These are phyloP conservation scores for Phaeomoniella chlamydospora DNA, from an alignment of 2,329 filamentous ascomycete species.

Conservation along the genomic window DNA sequence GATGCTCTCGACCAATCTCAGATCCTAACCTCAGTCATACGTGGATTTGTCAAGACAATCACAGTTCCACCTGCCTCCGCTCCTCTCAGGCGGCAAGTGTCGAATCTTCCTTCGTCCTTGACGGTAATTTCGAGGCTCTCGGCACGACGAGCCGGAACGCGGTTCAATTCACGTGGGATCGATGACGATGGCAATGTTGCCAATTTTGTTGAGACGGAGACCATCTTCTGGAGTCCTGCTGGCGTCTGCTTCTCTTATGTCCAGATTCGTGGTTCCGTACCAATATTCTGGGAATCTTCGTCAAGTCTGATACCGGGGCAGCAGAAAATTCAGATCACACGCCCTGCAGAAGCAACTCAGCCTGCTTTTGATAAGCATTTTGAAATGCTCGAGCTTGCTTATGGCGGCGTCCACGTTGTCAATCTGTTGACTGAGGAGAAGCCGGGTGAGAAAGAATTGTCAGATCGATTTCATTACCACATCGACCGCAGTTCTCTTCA, in stretches of 20 bases:
- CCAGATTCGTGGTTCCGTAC: constrained; percentile 83
- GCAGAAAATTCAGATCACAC: constrained; percentile 84
- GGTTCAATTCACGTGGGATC: constrained; percentile 94
- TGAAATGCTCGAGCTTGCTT: constrained; percentile 67
- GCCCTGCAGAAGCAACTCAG: constrained; percentile 79
- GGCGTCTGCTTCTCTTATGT: constrained; percentile 79
- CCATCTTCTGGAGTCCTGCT: constrained; percentile 71
- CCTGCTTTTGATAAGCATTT: constrained; percentile 95
- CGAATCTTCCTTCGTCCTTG: constrained; percentile 66
- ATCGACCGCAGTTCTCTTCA: constrained; percentile 57
- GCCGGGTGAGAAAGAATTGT: constrained; percentile 71
- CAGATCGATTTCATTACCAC: constrained; percentile 63
- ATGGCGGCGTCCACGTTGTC: constrained; percentile 82
- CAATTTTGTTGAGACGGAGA: constrained; percentile 98
- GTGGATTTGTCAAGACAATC: constrained; percentile 80
- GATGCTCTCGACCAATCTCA: constrained; percentile 70
- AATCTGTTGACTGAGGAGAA: constrained; percentile 90
- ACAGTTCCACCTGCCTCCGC: constrained; percentile 59
- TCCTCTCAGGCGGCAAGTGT: constrained; percentile 53
- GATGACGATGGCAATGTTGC: constrained; percentile 96
- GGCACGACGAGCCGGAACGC: constrained; percentile 77
- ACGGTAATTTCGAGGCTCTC: constrained; percentile 87
- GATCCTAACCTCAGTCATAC: constrained; percentile 84
- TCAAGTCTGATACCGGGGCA: constrained; percentile 78
- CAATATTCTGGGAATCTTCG: constrained; percentile 93